These are phyloP conservation scores for Apiospora malaysiana DNA, from an alignment of 2,329 filamentous ascomycete species.

Conservation along the genomic window DNA sequence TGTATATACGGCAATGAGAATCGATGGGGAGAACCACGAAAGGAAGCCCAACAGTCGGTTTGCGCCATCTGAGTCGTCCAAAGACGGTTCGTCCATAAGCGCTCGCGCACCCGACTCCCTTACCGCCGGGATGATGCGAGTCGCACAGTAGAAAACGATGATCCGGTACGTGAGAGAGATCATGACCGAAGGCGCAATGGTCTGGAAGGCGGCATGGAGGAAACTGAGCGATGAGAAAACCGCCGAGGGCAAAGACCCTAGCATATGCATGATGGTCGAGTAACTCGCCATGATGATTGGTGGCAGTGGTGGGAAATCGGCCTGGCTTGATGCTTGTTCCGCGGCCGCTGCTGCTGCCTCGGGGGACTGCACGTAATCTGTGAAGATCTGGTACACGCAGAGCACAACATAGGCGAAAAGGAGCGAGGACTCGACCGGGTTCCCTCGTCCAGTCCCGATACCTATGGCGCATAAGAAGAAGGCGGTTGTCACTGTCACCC, in stretches of 20 bases:
- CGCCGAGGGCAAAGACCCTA: constrained; percentile 82
- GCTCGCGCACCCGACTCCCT: constrained; percentile 84
- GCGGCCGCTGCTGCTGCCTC: constrained; percentile 60
- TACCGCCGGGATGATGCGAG: constrained; percentile 92
- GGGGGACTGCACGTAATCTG: constrained; percentile 87
- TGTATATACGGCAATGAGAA: constrained; percentile 95
- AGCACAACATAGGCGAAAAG: constrained; percentile 98
- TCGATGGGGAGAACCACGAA: constrained; percentile 93
- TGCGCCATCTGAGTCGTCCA: constrained; percentile 85
- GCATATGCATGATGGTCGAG: constrained; percentile 83
- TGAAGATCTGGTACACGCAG: constrained; percentile 99
- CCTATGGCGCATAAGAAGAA: constrained; percentile 94
- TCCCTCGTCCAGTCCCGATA: constrained; percentile 91
- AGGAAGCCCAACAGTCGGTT: constrained; percentile 81
- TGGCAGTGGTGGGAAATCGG: constrained; percentile 95
- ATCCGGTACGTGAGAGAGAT: constrained; percentile 94
- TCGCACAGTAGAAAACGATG: constrained; percentile 93
- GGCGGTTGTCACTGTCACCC: constrained; percentile 88
- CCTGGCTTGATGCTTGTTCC: constrained; percentile 61
- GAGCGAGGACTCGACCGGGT: constrained; percentile 92
- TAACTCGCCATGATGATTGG: constrained; percentile 99
- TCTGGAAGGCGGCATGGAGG: constrained; percentile 89
- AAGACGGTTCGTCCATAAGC: constrained; percentile 80
- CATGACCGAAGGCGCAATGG: constrained; percentile 93
- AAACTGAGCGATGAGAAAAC: constrained; percentile 85